Conservation (phyloP, 306 rosid species). For the Vachellia collinsii region DNA sequence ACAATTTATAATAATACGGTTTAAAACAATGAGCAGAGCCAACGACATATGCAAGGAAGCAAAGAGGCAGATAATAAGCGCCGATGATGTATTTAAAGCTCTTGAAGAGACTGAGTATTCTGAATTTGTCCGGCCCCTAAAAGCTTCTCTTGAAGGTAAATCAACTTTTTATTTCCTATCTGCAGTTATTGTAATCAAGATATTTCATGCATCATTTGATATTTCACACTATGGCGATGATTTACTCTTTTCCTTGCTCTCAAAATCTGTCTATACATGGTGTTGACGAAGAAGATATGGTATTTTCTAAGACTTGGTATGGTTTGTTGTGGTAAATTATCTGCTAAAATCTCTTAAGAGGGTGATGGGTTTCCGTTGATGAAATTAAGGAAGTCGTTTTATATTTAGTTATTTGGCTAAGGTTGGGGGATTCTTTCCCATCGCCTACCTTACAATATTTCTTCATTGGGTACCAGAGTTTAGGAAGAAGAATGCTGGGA, state of each 20-base stretch:
- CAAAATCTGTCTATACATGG: neutral
- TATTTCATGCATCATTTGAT: neutral
- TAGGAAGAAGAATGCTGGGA: constrained; percentile 74
- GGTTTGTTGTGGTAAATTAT: constrained; percentile 9
- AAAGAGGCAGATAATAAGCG: constrained; percentile 83
- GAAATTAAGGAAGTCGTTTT: neutral
- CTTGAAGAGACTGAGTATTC: constrained; percentile 87
- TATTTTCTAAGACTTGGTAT: neutral
- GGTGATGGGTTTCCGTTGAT: neutral
- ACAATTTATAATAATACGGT: neutral
- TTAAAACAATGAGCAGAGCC: constrained; percentile 57
- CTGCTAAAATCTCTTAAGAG: neutral
- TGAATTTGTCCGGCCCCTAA: constrained; percentile 71
- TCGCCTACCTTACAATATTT: constrained; percentile 8
- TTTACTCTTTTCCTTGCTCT: constrained; percentile 2
- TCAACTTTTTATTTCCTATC: neutral
- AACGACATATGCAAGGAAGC: constrained; percentile 92
- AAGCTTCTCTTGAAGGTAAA: constrained; percentile 72
- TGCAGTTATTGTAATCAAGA: neutral
- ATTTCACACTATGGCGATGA: neutral
- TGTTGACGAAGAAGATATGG: neutral
- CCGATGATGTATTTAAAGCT: constrained; percentile 79
- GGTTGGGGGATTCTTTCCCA: neutral
- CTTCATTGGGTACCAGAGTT: constrained; percentile 57
- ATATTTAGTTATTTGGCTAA: neutral